Base-by-base conservation (phyloP, 2,329 filamentous ascomycete species). In the Akanthomyces muscarius region DNA sequence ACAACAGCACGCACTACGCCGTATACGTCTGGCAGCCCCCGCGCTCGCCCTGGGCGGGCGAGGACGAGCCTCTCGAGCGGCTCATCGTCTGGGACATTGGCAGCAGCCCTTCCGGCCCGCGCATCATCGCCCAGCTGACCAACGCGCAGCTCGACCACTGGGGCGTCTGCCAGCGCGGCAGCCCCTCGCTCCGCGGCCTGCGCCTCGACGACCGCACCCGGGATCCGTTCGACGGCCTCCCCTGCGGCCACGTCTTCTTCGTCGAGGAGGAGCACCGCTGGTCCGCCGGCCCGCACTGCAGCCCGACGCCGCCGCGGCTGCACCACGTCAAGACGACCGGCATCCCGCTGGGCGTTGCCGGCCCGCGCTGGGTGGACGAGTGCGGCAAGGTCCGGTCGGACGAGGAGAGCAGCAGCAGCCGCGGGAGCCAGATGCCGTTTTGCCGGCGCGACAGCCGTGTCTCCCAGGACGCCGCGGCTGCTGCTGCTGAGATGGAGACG, bases 11-110 rank as follows among this genome's bases (percentile, higher is more conserved):
- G 0, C 85, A 88, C 69, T 88, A 88, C 71, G 83, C 79, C 45
- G 75, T 87, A 16, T 88, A 88, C 71, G 77, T 83, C 33, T 88
- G 85, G 85, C 83, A 87, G 67, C 80, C 83, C 2, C 83, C 82
- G 66, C 80, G 80, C 52, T 81, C 81, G 51, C 75, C 81, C 44
- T 84, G 82, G 75, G 80, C 80, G 33, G 8, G 33, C 42, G 81
- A 85, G 58, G 81, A 84, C 67, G 79, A 81, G 14, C 84, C 84
- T 0, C 78, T 84, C 18, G 86, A 88, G 69, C 78, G 81, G 41
- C 73, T 88, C 33, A 80, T 79, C 18, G 74, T 88, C 11, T 88
- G 85, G 85, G 81, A 88, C 61, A 83, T 88, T 45, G 80, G 81
- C 41, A 25, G 41, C 33, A 0, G 73, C 78, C 1, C 82, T 23